phyloP scores from a whole-genome alignment of 2,329 filamentous ascomycete species.

The Blumeria hordei region DNA sequence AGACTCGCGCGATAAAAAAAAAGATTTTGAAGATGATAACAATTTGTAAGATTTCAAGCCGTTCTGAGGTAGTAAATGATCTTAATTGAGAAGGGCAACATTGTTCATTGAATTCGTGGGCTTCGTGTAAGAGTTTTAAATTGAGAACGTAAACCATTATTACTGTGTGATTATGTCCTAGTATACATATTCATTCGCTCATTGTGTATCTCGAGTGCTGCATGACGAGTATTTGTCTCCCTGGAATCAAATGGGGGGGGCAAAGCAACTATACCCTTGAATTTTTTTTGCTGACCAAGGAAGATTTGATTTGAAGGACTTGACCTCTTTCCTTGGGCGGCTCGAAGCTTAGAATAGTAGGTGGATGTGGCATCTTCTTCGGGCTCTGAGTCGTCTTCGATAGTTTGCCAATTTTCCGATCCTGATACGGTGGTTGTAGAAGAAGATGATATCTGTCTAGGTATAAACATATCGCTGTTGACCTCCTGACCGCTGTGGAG shows the following conservation, averaged over 20 bases:
- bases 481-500: conserved; percentile 17
- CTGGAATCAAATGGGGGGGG: neutral
- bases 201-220: no score
- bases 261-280: neutral
- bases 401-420: conserved; percentile 96
- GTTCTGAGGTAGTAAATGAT: no score
- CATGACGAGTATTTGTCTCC: no score
- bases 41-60: no score
- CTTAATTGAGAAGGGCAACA: no score
- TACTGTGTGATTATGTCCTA: no score
- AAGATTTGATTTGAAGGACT: conserved; percentile 21
- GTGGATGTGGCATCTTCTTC: conserved; percentile 59
- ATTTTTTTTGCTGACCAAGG: conserved; percentile 26
- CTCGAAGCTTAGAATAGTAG: conserved; percentile 62
- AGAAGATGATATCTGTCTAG: conserved; percentile 47
- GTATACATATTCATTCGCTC: no score
- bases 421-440: conserved; percentile 44
- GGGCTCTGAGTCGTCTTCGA: conserved; percentile 59
- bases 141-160: no score
- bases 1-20: no score
- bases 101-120: no score
- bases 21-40: no score
- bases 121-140: no score
- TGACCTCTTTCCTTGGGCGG: conserved; percentile 40
- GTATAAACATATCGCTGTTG: conserved; percentile 13